These are phyloP conservation scores for Stenocarpella maydis DNA, from an alignment of 2,329 filamentous ascomycete species.

Conservation along the genomic window DNA sequence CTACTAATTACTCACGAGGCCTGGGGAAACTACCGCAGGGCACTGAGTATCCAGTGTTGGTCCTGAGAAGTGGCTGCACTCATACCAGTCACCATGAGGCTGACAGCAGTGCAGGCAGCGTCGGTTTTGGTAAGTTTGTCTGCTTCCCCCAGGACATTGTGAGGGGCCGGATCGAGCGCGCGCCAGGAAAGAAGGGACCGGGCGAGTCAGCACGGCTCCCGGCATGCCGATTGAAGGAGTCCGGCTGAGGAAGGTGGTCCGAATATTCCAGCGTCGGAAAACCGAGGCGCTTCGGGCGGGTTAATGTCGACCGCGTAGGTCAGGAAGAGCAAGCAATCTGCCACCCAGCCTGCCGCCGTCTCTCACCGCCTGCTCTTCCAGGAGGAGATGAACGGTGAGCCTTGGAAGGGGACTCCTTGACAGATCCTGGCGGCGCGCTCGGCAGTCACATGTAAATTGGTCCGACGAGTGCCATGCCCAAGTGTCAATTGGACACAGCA, in stretches of 20 bases:
- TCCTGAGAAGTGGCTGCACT: background rate
- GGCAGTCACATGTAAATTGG: conserved; percentile 24
- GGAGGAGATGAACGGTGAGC: conserved; percentile 2
- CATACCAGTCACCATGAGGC: background rate
- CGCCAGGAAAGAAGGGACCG: background rate
- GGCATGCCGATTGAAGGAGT: conserved; percentile 21
- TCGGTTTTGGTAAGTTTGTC: background rate
- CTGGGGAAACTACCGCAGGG: background rate
- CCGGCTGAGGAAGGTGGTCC: conserved; percentile 17
- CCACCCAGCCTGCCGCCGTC: background rate
- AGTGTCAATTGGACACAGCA: conserved; percentile 25
- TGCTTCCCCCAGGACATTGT: background rate
- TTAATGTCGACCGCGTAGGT: background rate
- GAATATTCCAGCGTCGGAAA: conserved; percentile 23
- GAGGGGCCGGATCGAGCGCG: conserved; percentile 14
- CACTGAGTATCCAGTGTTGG: background rate
- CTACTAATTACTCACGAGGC: background rate
- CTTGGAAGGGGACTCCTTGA: conserved; percentile 9
- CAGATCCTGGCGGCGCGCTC: conserved; percentile 3
- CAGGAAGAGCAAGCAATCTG: conserved; percentile 12
- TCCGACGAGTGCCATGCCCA: background rate
- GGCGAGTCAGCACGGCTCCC: conserved; percentile 19
- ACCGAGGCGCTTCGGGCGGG: conserved; percentile 17
- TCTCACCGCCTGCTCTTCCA: conserved; percentile 21
- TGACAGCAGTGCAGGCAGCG: background rate